Conservation (phyloP, 495 filamentous ascomycete species). For the Entonaema liquescens region DNA sequence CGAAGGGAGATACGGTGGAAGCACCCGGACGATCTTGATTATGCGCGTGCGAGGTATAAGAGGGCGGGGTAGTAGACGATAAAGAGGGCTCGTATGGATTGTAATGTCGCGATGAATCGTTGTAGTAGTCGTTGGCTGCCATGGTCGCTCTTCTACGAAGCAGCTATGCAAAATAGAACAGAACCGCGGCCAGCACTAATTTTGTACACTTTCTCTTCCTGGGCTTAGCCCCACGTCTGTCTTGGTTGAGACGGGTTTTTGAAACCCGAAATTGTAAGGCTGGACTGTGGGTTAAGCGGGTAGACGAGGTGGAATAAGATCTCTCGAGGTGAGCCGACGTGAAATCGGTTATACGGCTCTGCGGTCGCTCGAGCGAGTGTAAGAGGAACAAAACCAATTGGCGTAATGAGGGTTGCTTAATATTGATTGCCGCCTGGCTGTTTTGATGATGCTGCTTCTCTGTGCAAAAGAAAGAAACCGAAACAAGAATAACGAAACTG, state of each 20-base stretch:
- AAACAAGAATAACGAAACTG: constrained; percentile 8
- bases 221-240: neutral
- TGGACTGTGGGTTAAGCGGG: neutral
- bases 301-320: neutral
- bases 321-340: neutral
- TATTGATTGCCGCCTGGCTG: neutral
- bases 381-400: constrained; percentile 17
- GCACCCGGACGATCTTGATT: constrained; percentile 45
- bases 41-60: constrained; percentile 51
- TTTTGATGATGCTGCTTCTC: constrained; percentile 10
- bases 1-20: constrained; percentile 58
- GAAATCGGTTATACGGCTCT: constrained; percentile 3
- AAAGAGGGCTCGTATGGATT: constrained; percentile 43
- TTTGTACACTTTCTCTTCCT: neutral
- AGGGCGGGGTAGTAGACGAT: constrained; percentile 38
- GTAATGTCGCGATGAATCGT: constrained; percentile 56
- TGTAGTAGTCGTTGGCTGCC: constrained; percentile 87
- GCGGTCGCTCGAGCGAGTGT: constrained; percentile 21
- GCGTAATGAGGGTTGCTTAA: constrained; percentile 11
- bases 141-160: constrained; percentile 56
- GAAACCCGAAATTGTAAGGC: neutral
- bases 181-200: constrained; percentile 21
- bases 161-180: neutral
- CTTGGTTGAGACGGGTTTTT: constrained; percentile 2
- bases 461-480: constrained; percentile 6